A percentile compares a stretch with the other conserved stretches of the same genome.
These are phyloP conservation scores for Leishmania lainsoni DNA, from an alignment of 208 protist genomes.

Conservation along the genomic window DNA sequence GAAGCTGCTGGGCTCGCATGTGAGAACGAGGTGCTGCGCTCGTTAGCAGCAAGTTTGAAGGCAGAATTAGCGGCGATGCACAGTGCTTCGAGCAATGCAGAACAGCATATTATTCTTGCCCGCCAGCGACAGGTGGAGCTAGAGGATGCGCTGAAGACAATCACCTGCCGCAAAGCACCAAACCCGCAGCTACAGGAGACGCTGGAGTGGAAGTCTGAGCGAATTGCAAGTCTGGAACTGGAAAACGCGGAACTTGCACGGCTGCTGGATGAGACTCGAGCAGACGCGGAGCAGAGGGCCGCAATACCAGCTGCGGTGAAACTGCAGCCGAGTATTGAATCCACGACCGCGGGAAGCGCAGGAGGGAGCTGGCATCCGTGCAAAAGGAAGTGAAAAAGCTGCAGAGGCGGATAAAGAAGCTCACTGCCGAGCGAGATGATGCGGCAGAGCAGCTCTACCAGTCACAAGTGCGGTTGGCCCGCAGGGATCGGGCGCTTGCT, in stretches of 20 bases:
- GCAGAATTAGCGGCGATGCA: slow-evolving; percentile 7
- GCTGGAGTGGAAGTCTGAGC: slow-evolving; percentile 31
- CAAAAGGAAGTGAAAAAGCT: slow-evolving; percentile 43
- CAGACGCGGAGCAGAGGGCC: slow-evolving; percentile 22
- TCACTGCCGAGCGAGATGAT: slow-evolving; percentile 26
- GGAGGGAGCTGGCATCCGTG: not conserved
- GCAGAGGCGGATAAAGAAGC: slow-evolving; percentile 51
- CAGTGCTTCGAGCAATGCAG: slow-evolving; percentile 6
- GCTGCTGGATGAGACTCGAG: slow-evolving; percentile 43
- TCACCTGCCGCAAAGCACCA: slow-evolving; percentile 21
- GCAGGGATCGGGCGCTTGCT: slow-evolving; percentile 39
- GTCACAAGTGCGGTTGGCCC: slow-evolving; percentile 34
- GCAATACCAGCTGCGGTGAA: slow-evolving; percentile 1
- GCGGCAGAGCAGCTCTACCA: slow-evolving; percentile 39
- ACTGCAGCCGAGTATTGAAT: not conserved
- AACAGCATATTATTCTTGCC: slow-evolving; percentile 8
- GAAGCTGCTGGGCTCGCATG: not conserved
- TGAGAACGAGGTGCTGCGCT: slow-evolving; percentile 19
- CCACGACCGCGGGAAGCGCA: not conserved
- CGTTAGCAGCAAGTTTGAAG: slow-evolving; percentile 14
- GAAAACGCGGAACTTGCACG: slow-evolving; percentile 54
- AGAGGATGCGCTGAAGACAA: slow-evolving; percentile 1
- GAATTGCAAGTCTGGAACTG: slow-evolving; percentile 28
- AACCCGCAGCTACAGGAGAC: slow-evolving; percentile 24
- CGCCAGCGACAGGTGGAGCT: slow-evolving; percentile 19